A percentile compares a stretch with the other conserved stretches of the same genome.
These are phyloP conservation scores for Alloteropsis semialata DNA, from an alignment of 176 grass and related monocot genomes.

Conservation along the genomic window DNA sequence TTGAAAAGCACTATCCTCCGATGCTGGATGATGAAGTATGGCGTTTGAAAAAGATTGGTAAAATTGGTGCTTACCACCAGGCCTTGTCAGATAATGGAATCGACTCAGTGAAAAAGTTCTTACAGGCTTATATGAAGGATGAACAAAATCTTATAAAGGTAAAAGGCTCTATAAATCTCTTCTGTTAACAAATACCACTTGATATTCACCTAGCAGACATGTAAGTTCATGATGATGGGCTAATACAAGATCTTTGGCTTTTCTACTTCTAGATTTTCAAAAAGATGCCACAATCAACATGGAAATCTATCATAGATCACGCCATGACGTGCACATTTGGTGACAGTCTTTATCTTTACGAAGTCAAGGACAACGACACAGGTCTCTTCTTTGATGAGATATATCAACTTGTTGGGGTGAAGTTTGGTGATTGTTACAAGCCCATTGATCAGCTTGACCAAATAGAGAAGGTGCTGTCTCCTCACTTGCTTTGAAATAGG, in stretches of 20 bases:
- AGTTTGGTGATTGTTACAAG: conserved; percentile 45
- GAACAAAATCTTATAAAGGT: conserved; percentile 44
- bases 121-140: conserved; percentile 39
- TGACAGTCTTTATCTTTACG: conserved; percentile 12
- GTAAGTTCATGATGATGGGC: not conserved
- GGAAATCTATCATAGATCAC: conserved; percentile 51
- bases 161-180: not conserved
- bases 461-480: conserved; percentile 33
- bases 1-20: conserved; percentile 52
- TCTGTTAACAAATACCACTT: not conserved
- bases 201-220: not conserved
- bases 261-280: conserved; percentile 33
- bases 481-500: not conserved
- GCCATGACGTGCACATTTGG: conserved; percentile 42
- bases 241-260: conserved; percentile 15
- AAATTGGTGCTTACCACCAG: conserved; percentile 26
- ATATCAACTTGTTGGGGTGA: conserved; percentile 53
- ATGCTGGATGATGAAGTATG: conserved; percentile 42
- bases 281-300: conserved; percentile 40
- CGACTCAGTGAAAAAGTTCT: conserved; percentile 39
- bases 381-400: conserved; percentile 51
- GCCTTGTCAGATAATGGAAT: conserved; percentile 38
- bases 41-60: conserved; percentile 45
- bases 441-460: conserved; percentile 25
- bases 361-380: not conserved